Conservation (phyloP, 768 basidiomycete genomes). For the Trametes maxima region DNA sequence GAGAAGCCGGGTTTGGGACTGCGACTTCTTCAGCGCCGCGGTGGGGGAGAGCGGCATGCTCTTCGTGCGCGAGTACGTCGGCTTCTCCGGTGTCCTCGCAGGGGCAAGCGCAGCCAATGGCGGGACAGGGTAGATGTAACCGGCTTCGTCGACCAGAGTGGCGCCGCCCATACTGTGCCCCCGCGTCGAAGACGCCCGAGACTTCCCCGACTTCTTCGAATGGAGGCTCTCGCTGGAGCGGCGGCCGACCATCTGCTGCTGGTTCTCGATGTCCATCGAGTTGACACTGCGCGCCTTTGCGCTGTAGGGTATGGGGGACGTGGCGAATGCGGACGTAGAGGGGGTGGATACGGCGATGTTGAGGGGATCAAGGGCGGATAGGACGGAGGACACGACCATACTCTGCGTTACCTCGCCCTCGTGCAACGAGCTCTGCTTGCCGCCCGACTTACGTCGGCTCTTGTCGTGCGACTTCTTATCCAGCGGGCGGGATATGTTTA, state of each 20-base stretch:
- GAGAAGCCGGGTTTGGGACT: constrained; percentile 32
- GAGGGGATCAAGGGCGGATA: constrained; percentile 26
- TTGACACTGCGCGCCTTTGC: constrained; percentile 22
- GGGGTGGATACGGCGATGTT: constrained; percentile 17
- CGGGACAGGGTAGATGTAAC: constrained; percentile 25
- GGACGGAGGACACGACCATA: constrained; percentile 24
- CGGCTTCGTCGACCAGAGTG: constrained; percentile 24
- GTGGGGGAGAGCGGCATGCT: constrained; percentile 47
- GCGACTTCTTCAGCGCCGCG: constrained; percentile 28
- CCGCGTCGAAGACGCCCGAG: constrained; percentile 31
- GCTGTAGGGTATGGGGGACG: constrained; percentile 20
- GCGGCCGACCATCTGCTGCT: constrained; percentile 26
- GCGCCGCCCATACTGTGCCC: constrained; percentile 18
- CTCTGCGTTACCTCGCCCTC: constrained; percentile 20
- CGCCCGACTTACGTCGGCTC: constrained; percentile 14
- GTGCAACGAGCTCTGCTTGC: constrained; percentile 10
- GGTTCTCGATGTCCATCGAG: constrained; percentile 21
- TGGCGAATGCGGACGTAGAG: constrained; percentile 21
- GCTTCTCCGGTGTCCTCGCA: constrained; percentile 11
- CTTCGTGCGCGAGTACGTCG: constrained; percentile 45
- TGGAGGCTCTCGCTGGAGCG: constrained; percentile 45
- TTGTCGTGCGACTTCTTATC: constrained; percentile 32
- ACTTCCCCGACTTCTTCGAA: constrained; percentile 41
- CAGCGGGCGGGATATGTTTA: constrained; percentile 41
- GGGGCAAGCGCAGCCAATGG: constrained; percentile 6